These are phyloP conservation scores for Pseudozyma hubeiensis DNA, from an alignment of 1,284 basidiomycete species.

Conservation along the genomic window DNA sequence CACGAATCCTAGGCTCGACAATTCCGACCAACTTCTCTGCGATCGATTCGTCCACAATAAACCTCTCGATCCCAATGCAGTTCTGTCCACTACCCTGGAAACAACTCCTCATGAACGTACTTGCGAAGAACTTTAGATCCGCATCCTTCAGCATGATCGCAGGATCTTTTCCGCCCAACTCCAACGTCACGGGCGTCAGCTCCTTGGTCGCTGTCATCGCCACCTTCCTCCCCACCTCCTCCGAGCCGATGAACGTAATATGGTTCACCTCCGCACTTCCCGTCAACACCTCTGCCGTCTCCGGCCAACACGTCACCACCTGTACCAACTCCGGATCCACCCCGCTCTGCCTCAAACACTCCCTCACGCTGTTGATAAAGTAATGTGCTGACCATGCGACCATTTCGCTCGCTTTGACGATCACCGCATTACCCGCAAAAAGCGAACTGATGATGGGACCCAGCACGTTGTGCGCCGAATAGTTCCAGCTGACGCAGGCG, in stretches of 20 bases:
- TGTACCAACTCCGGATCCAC: slow-evolving; percentile 76
- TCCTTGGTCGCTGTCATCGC: slow-evolving; percentile 84
- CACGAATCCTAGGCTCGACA: slow-evolving; percentile 51
- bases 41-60: slow-evolving; percentile 83
- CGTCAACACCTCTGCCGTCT: slow-evolving; percentile 84
- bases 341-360: slow-evolving; percentile 75
- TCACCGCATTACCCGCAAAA: slow-evolving; percentile 88
- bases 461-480: slow-evolving; percentile 85
- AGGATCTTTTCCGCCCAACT: slow-evolving; percentile 79
- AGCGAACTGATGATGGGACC: slow-evolving; percentile 90
- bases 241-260: slow-evolving; percentile 88
- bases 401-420: slow-evolving; percentile 80
- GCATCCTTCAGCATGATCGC: slow-evolving; percentile 72
- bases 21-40: slow-evolving; percentile 77
- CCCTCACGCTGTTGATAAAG: slow-evolving; percentile 74
- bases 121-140: slow-evolving; percentile 71
- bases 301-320: slow-evolving; percentile 84
- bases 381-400: slow-evolving; percentile 62
- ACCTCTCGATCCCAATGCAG: slow-evolving; percentile 88
- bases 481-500: slow-evolving; percentile 88
- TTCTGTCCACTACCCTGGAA: slow-evolving; percentile 90
- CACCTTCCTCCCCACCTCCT: slow-evolving; percentile 85
- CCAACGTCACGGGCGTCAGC: slow-evolving; percentile 88
- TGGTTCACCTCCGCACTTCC: slow-evolving; percentile 80
- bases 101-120: slow-evolving; percentile 69